Base-by-base conservation (phyloP, 192 early-diverging fungal genomes). In the Geranomyces michiganensis region DNA sequence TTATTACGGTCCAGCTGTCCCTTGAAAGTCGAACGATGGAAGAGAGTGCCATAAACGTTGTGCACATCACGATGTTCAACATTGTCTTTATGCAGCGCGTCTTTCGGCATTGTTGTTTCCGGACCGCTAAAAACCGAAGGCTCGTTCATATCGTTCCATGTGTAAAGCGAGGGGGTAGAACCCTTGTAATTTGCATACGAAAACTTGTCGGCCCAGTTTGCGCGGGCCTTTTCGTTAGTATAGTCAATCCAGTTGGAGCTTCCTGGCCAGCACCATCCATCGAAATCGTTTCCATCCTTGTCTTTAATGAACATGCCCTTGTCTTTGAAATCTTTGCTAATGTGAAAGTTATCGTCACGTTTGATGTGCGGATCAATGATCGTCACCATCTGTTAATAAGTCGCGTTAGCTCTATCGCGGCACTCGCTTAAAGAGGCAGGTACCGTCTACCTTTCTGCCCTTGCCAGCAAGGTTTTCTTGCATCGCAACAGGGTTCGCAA, bases 141-240 rank as follows among this genome's bases (percentile, higher is more conserved):
- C 81, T 99, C 97, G 76, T 99, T 99, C 97, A 99, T 99, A 71
- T 99, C 97, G 79, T 97, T 98, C 97, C 97, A 99, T 1, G 94
- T 90, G 78, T 91, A 94, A 21, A 98, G 84, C 46, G 75, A 75
- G 21, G 83, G 79, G 13, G 94, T 92, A 10, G 92, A 93, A 29
- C 92, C 93, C 67, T 90, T 79, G 80, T 96, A 99, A 55, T 90
- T 81, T 71, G 88, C 83, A 75, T 90, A 89, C 12, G 78, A 64
- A 76, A 95, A 99, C 72, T 89, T 81, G 21, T 83, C 78, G 27
- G 87, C 78, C 90, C 93, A 96, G 91, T 91, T 98, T 33, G 84
- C 72, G 7, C 87, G 80, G 1, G 93, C 91, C 14, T 77, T 80
- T 0, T 90, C 89, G 75, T 97, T 91, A 32, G 89, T 78, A 79